A percentile compares a stretch with the other conserved stretches of the same genome.
Conservation (phyloP, 305 asterid species). For the Withania somnifera region DNA sequence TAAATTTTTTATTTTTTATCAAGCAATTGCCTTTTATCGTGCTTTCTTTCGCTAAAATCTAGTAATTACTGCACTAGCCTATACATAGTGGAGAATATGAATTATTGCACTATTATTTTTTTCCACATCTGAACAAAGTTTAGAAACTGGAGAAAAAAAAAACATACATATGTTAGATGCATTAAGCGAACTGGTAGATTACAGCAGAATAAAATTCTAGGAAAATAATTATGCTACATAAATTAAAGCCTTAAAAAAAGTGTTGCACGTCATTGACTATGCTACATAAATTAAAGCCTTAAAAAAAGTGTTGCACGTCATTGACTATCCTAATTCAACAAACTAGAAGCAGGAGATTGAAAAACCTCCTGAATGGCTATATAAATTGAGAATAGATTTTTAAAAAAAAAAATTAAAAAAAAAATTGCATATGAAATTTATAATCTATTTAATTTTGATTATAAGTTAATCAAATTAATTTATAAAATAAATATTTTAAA, state of each 20-base stretch:
- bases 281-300: background rate
- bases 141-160: background rate
- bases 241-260: too few relatives aligned
- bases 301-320: background rate
- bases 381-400: too few relatives aligned
- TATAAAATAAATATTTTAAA: too few relatives aligned
- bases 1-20: too few relatives aligned
- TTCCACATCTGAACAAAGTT: background rate
- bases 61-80: background rate
- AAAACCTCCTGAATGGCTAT: too few relatives aligned
- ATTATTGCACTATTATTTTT: background rate
- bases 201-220: background rate
- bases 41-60: background rate
- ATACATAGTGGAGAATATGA: background rate
- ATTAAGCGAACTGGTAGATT: background rate
- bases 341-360: background rate
- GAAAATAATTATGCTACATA: background rate
- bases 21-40: too few relatives aligned
- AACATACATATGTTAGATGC: background rate
- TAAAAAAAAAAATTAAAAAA: too few relatives aligned
- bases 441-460: too few relatives aligned
- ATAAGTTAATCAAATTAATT: too few relatives aligned
- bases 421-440: too few relatives aligned
- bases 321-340: background rate
- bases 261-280: background rate